These are phyloP conservation scores for Apiosordaria backusii DNA, from an alignment of 495 filamentous ascomycete species.

Conservation along the genomic window DNA sequence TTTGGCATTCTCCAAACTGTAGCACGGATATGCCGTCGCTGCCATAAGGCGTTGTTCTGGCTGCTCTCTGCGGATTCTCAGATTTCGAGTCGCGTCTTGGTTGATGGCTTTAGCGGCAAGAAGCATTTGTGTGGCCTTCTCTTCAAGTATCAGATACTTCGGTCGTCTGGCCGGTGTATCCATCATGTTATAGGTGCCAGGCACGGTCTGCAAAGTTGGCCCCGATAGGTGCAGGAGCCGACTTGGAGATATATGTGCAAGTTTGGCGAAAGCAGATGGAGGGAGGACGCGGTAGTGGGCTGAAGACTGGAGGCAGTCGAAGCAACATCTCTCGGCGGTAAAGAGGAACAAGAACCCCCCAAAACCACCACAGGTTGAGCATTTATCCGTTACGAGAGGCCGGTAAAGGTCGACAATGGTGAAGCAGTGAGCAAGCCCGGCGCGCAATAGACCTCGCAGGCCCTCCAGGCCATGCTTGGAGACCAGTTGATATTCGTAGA, in stretches of 20 bases:
- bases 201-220: constrained; percentile 13
- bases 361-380: constrained; percentile 13
- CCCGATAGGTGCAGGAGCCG: constrained; percentile 10
- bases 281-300: constrained; percentile 14
- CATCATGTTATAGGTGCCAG: constrained; percentile 14
- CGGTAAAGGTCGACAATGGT: constrained; percentile 6
- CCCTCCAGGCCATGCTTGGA: constrained; percentile 10
- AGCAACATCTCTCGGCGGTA: constrained; percentile 16
- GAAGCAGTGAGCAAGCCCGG: constrained; percentile 11
- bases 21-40: constrained; percentile 16
- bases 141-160: constrained; percentile 11
- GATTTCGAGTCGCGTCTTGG: constrained; percentile 7
- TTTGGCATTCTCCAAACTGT: constrained; percentile 16
- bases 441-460: constrained; percentile 12
- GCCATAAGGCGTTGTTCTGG: constrained; percentile 10
- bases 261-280: constrained; percentile 8
- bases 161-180: constrained; percentile 12
- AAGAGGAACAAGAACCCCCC: constrained; percentile 14
- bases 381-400: constrained; percentile 15
- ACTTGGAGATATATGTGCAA: constrained; percentile 6
- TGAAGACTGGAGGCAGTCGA: constrained; percentile 12
- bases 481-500: constrained; percentile 9
- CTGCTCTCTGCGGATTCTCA: constrained; percentile 2
- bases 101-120: constrained; percentile 4
- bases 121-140: constrained; percentile 10